Base-by-base conservation (phyloP, 192 early-diverging fungal species). In the Endogone sp. region DNA sequence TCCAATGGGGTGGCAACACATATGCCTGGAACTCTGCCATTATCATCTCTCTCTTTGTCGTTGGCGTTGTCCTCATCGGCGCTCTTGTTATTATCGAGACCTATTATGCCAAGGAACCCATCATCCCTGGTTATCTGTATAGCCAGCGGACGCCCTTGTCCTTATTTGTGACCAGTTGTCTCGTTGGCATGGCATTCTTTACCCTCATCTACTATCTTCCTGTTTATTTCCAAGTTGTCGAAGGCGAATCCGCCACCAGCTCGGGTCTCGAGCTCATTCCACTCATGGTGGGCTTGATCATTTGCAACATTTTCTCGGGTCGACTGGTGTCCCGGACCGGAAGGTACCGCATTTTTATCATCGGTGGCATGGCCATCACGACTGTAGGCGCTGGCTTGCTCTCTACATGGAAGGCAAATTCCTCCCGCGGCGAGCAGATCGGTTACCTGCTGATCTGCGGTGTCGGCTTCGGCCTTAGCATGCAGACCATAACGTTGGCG, bases 191-290 rank as follows among this genome's bases (percentile, higher is more conserved):
- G 28, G 78, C 75, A 2, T 86, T 85, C 25, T 84, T 84, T 65
- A 60, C 9, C 27, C 0, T 60, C 6, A 23, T 26, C 27, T 23
- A 23, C 27, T 60, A 28, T 10, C 27, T 60, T 10, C 59, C 59
- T 0, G 71, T 86, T 30, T 93, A 81, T 76, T 92, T 90, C 72
- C 84, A 90, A 63, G 73, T 91, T 60, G 89, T 91, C 29, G 73
- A 81, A 60, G 85, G 85, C 70, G 65, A 78, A 27, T 49, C 60
- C 26, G 88, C 94, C 0, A 94, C 91, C 2, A 73, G 81, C 9
- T 87, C 92, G 2, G 94, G 94, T 55, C 59, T 93, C 10, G 77
- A 88, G 31, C 71, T 87, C 58, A 73, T 96, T 58, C 91, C 93
- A 1, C 85, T 92, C 64, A 85, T 94, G 3, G 56, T 88, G 16